A percentile compares a stretch with the other conserved stretches of the same genome.
These are phyloP conservation scores for Crithidia sp. DNA, from an alignment of 208 protist genomes.

Conservation along the genomic window DNA sequence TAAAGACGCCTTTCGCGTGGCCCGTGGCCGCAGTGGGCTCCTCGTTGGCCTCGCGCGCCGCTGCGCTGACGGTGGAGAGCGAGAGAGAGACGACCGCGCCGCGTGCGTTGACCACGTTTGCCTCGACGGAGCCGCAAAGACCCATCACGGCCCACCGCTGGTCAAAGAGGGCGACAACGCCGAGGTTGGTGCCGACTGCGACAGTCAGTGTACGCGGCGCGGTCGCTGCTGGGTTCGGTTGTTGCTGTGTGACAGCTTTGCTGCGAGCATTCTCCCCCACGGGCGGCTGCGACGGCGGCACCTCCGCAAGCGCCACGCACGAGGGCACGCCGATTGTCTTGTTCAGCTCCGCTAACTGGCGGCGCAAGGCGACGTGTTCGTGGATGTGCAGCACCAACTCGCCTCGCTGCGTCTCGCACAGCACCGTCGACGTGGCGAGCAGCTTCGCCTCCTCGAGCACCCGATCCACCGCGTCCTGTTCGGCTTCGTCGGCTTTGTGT, in stretches of 20 bases:
- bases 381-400: slow-evolving; percentile 64
- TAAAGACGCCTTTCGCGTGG: slow-evolving; percentile 47
- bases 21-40: slow-evolving; percentile 42
- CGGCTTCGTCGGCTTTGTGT: neutral
- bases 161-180: slow-evolving; percentile 65
- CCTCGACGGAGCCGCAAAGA: slow-evolving; percentile 21
- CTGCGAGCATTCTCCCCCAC: neutral
- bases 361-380: slow-evolving; percentile 57
- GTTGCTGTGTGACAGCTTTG: neutral
- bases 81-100: slow-evolving; percentile 56
- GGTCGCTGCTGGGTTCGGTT: neutral
- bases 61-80: slow-evolving; percentile 16
- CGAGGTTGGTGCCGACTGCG: slow-evolving; percentile 70
- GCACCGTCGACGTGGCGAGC: slow-evolving; percentile 43
- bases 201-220: slow-evolving; percentile 10
- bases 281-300: neutral
- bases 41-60: slow-evolving; percentile 4
- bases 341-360: slow-evolving; percentile 31
- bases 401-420: slow-evolving; percentile 25
- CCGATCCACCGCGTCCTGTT: slow-evolving; percentile 46
- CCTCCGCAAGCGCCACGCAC: slow-evolving; percentile 41
- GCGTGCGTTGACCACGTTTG: slow-evolving; percentile 38
- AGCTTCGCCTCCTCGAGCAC: slow-evolving; percentile 58
- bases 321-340: slow-evolving; percentile 52
- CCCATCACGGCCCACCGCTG: slow-evolving; percentile 25